Evolutionary conservation across 116 monocot genomes (phyloP).

Genomic region (Zostera marina): DNA sequence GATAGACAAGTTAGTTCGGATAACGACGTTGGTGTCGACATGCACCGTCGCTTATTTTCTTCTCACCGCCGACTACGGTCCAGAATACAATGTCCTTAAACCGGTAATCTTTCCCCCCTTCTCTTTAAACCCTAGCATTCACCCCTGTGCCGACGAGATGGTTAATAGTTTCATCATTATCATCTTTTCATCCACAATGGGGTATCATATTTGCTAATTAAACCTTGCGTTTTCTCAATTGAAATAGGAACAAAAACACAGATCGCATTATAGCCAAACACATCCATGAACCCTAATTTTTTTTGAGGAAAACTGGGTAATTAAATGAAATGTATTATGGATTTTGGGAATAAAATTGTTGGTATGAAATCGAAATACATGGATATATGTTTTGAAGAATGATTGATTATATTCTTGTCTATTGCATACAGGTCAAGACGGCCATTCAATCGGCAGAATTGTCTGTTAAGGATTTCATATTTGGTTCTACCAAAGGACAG

Average conservation of each 20-base stretch:
- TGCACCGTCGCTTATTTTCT: constrained; percentile 42
- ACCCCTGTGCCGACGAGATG: no score
- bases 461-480: constrained; percentile 13
- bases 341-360: no score
- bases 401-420: no score
- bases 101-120: constrained; percentile 13
- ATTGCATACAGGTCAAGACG: constrained; percentile 9
- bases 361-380: no score
- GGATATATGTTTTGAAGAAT: no score
- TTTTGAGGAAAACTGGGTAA: no score
- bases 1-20: constrained; percentile 35
- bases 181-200: background rate
- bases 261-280: no score
- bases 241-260: no score
- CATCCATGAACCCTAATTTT: no score
- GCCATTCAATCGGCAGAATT: constrained; percentile 10
- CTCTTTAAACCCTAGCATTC: background rate
- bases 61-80: constrained; percentile 48
- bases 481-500: constrained; percentile 4
- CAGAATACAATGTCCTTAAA: constrained; percentile 18
- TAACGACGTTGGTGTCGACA: constrained; percentile 33
- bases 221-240: background rate
- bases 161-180: background rate
- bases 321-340: no score
- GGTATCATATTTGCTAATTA: background rate